These are phyloP conservation scores for Quercus alba DNA, from an alignment of 306 rosid species.

Conservation along the genomic window DNA sequence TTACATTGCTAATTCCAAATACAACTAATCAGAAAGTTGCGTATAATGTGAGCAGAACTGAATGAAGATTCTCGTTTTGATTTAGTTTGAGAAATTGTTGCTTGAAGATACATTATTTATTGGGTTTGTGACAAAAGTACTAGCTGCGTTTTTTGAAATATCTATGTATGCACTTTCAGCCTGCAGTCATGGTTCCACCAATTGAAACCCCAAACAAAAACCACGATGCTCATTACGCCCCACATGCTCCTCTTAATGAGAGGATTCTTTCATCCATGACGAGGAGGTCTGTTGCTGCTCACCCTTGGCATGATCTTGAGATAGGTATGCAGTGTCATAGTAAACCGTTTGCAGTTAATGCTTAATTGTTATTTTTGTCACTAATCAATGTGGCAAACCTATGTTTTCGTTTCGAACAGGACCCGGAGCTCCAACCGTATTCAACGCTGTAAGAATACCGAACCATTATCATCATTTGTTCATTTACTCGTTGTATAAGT, in stretches of 20 bases:
- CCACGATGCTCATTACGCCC: conserved; percentile 15
- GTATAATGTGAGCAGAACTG: background rate
- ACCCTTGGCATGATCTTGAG: conserved; percentile 99
- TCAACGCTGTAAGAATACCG: conserved; percentile 77
- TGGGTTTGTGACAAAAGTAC: background rate
- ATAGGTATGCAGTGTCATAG: conserved; percentile 49
- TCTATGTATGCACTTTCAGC: conserved; percentile 13
- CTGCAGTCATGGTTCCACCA: conserved; percentile 69
- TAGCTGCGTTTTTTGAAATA: background rate
- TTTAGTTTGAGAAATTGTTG: background rate
- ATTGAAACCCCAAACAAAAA: conserved; percentile 54
- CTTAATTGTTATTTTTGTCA: background rate
- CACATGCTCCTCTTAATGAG: conserved; percentile 82
- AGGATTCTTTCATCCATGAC: conserved; percentile 95
- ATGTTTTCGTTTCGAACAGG: conserved; percentile 44
- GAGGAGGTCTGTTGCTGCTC: conserved; percentile 93
- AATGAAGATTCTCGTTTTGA: background rate
- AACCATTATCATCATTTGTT: conserved; percentile 1
- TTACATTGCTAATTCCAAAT: background rate
- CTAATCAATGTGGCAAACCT: conserved; percentile 1
- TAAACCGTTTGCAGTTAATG: background rate
- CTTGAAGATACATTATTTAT: background rate
- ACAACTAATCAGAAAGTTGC: background rate
- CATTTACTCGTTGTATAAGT: background rate
- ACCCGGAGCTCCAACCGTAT: conserved; percentile 83